phyloP scores from a whole-genome alignment of 2,329 filamentous ascomycete genomes.

The Aureobasidium sp. region DNA sequence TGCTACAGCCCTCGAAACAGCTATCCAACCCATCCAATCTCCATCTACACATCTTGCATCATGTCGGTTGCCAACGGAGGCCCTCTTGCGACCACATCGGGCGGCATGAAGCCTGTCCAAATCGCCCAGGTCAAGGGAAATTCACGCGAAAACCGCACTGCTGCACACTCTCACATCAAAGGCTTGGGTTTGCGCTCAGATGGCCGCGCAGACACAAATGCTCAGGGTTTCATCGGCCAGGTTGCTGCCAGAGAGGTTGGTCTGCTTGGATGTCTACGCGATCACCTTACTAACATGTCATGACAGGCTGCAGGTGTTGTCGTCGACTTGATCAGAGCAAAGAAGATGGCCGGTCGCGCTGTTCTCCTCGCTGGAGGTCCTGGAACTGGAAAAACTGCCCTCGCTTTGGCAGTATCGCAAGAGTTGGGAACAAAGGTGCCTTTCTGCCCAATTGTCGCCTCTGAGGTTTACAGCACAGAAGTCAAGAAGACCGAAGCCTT shows the following conservation, averaged over 20 bases:
- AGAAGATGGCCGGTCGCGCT: slow-evolving; percentile 95
- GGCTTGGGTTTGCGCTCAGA: slow-evolving; percentile 80
- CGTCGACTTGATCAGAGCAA: slow-evolving; percentile 88
- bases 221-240: slow-evolving; percentile 86
- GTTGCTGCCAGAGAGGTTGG: slow-evolving; percentile 64
- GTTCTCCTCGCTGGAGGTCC: slow-evolving; percentile 90
- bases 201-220: slow-evolving; percentile 74
- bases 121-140: slow-evolving; percentile 30
- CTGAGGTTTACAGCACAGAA: slow-evolving; percentile 95
- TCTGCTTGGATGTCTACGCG: background rate
- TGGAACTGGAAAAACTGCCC: slow-evolving; percentile 92
- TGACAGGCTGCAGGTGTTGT: slow-evolving; percentile 78
- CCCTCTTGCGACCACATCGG: slow-evolving; percentile 18
- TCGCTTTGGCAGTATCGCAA: slow-evolving; percentile 91
- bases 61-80: slow-evolving; percentile 14
- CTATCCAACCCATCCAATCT: background rate
- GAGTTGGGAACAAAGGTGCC: slow-evolving; percentile 97
- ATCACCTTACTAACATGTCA: slow-evolving; percentile 1
- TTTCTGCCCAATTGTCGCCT: slow-evolving; percentile 96
- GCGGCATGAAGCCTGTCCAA: slow-evolving; percentile 28
- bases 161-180: slow-evolving; percentile 96
- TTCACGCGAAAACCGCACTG: slow-evolving; percentile 83
- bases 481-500: slow-evolving; percentile 99
- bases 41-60: background rate
- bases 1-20: background rate